Percentiles rank a stretch among this genome's conserved stretches.
phyloP scores from a whole-genome alignment of 2,329 filamentous ascomycete genomes.

The Aspergillus sp. region DNA sequence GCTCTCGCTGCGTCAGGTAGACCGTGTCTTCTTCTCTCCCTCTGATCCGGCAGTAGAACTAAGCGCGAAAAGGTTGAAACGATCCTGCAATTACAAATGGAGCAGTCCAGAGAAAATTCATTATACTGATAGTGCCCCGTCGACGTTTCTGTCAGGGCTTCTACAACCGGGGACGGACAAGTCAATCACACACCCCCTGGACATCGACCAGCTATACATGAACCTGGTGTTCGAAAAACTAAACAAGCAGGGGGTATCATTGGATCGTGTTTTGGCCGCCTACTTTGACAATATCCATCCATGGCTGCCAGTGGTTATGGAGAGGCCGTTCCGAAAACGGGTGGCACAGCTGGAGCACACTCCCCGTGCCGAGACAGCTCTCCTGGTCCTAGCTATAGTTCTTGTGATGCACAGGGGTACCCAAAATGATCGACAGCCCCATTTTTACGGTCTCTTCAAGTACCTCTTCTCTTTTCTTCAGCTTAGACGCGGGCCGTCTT shows the following conservation, averaged over 20 bases:
- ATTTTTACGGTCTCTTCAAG: background rate
- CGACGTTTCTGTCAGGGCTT: background rate
- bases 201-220: background rate
- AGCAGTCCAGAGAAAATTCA: background rate
- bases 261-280: background rate
- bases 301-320: conserved; percentile 5
- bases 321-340: background rate
- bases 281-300: conserved; percentile 9
- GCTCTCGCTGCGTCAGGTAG: background rate
- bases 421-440: background rate
- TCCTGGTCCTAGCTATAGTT: background rate
- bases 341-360: background rate
- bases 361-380: background rate
- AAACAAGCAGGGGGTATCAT: background rate
- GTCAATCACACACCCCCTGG: background rate
- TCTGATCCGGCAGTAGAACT: background rate
- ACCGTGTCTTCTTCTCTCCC: background rate
- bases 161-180: background rate
- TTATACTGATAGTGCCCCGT: background rate
- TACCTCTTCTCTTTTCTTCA: conserved; percentile 7
- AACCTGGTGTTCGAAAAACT: background rate
- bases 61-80: background rate
- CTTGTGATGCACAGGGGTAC: background rate
- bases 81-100: background rate
- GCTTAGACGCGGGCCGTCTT: background rate